Evolutionary conservation across 2,329 filamentous ascomycete genomes (phyloP).

Genomic region (Neofusicoccum laricinum): DNA sequence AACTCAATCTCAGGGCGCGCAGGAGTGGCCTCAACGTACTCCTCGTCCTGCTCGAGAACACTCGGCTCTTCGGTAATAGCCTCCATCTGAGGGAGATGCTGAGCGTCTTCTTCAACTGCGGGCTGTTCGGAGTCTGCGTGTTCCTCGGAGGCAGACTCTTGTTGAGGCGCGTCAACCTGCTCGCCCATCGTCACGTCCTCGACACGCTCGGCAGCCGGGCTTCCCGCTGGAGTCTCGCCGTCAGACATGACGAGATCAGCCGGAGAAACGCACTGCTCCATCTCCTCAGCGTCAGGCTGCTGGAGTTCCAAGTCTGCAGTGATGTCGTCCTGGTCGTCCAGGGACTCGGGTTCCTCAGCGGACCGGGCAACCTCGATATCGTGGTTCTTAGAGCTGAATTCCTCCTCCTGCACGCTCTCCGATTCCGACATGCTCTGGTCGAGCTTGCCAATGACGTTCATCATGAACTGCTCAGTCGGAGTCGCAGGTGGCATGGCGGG

Average conservation of each 20-base stretch:
- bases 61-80: background rate
- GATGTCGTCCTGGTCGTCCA: background rate
- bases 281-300: background rate
- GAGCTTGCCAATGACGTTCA: constrained; percentile 12
- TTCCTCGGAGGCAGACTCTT: background rate
- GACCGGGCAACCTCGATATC: background rate
- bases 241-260: constrained; percentile 5
- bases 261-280: background rate
- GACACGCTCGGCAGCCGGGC: background rate
- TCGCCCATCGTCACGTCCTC: background rate
- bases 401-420: background rate
- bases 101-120: background rate
- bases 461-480: constrained; percentile 11
- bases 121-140: background rate
- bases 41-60: background rate
- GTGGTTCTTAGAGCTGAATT: background rate
- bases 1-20: constrained; percentile 4
- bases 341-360: background rate
- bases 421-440: constrained; percentile 11
- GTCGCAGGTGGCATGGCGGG: background rate
- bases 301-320: background rate
- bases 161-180: background rate
- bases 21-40: background rate
- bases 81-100: background rate
- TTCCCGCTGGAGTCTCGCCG: background rate